These are phyloP conservation scores for Gyromitra esculenta DNA, from an alignment of 2,329 filamentous ascomycete genomes.

Conservation along the genomic window DNA sequence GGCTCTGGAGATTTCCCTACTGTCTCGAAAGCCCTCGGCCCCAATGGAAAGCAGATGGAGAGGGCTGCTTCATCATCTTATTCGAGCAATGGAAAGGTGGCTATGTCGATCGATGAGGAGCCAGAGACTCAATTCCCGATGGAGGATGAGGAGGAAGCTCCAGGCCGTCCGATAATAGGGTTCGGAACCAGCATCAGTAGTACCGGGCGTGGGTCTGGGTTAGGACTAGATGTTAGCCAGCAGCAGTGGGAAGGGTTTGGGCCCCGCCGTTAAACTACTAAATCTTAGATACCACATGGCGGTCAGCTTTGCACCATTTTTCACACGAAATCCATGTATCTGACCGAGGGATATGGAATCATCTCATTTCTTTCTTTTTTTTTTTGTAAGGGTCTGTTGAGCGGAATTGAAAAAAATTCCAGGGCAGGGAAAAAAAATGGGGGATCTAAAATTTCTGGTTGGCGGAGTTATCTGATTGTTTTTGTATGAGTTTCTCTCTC, in stretches of 20 bases:
- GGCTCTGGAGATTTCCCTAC: conserved; percentile 40
- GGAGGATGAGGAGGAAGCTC: conserved; percentile 54
- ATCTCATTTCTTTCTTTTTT: conserved; percentile 23
- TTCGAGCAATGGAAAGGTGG: conserved; percentile 50
- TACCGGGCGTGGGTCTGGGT: conserved; percentile 41
- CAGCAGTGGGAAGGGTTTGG: conserved; percentile 50
- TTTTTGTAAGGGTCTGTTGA: conserved; percentile 48
- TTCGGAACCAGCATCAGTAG: conserved; percentile 33
- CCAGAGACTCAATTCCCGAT: conserved; percentile 54
- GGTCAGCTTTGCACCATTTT: conserved; percentile 12
- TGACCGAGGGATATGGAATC: conserved; percentile 4
- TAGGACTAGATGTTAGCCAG: conserved; percentile 48
- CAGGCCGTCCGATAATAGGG: conserved; percentile 29
- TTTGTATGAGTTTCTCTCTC: conserved; percentile 40
- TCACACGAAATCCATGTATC: conserved; percentile 13
- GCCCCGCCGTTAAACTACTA: conserved; percentile 30
- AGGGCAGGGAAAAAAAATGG: conserved; percentile 36
- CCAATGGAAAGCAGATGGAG: conserved; percentile 51
- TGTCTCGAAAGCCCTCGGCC: conserved; percentile 43
- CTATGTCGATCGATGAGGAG: conserved; percentile 55
- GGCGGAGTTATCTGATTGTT: conserved; percentile 55
- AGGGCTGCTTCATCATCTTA: conserved; percentile 52
- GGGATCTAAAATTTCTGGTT: conserved; percentile 48
- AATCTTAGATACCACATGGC: background rate
- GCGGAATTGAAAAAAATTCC: conserved; percentile 37